phyloP scores from a whole-genome alignment of 768 basidiomycete genomes.

The Tricholoma matsutake region DNA sequence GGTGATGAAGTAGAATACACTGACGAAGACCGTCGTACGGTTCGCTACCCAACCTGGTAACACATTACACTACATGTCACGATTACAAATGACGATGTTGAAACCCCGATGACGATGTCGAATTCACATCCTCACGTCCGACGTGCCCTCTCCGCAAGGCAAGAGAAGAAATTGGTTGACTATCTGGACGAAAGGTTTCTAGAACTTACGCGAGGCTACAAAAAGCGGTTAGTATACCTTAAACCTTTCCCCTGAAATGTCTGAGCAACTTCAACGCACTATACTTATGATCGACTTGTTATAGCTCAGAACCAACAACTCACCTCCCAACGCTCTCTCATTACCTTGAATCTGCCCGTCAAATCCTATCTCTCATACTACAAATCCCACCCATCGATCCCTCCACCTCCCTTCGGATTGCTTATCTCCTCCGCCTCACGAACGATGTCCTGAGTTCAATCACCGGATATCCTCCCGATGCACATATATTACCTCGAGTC shows the following conservation, averaged over 20 bases:
- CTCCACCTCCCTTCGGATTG: slow-evolving; percentile 62
- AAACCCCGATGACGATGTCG: too few species aligned
- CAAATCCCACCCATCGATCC: slow-evolving; percentile 75
- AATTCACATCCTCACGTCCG: background rate
- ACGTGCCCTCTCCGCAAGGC: slow-evolving; percentile 43
- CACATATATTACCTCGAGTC: slow-evolving; percentile 45
- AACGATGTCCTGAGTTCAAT: slow-evolving; percentile 61
- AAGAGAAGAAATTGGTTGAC: slow-evolving; percentile 63
- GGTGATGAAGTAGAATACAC: too few species aligned
- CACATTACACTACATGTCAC: too few species aligned
- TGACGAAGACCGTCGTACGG: too few species aligned
- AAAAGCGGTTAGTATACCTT: slow-evolving; percentile 59
- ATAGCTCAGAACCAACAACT: slow-evolving; percentile 47
- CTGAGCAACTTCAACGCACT: background rate
- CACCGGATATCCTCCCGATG: slow-evolving; percentile 53
- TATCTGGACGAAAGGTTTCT: slow-evolving; percentile 67
- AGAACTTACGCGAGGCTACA: slow-evolving; percentile 63
- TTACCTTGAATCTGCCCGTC: slow-evolving; percentile 58
- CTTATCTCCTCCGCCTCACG: slow-evolving; percentile 70
- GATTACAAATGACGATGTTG: too few species aligned
- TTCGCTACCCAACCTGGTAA: too few species aligned
- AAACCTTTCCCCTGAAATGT: background rate
- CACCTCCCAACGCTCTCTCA: slow-evolving; percentile 52
- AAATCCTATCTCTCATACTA: slow-evolving; percentile 58
- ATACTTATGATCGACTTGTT: background rate